A percentile compares a stretch with the other conserved stretches of the same genome.
Evolutionary conservation across 805 yeast genomes (phyloP).

Genomic region (Candida golubevii): DNA sequence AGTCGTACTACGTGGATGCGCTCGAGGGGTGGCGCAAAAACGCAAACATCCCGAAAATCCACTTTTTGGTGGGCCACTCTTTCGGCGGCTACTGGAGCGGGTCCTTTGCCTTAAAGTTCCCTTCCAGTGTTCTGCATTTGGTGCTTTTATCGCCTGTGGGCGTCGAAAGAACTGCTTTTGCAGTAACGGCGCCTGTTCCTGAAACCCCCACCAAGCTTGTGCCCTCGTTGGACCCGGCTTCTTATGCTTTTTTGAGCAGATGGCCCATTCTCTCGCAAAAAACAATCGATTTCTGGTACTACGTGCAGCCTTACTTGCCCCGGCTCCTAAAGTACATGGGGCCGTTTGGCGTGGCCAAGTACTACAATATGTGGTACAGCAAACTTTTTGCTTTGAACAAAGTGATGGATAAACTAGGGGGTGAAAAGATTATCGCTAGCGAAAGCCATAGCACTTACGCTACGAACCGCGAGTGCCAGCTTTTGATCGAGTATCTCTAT

Average conservation of each 20-base stretch:
- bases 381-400: conserved; percentile 38
- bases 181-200: conserved; percentile 40
- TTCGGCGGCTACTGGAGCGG: conserved; percentile 73
- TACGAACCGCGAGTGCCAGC: conserved; percentile 31
- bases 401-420: conserved; percentile 30
- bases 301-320: conserved; percentile 43
- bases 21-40: conserved; percentile 61
- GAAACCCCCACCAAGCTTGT: not conserved
- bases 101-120: conserved; percentile 57
- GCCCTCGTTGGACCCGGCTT: conserved; percentile 43
- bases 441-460: conserved; percentile 35
- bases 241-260: conserved; percentile 45
- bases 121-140: conserved; percentile 48
- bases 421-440: conserved; percentile 20
- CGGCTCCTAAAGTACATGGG: conserved; percentile 43
- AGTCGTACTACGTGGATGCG: conserved; percentile 52
- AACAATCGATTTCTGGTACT: conserved; percentile 35
- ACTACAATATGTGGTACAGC: conserved; percentile 38
- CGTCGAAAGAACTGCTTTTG: conserved; percentile 62
- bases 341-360: conserved; percentile 36
- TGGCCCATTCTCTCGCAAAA: conserved; percentile 36
- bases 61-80: conserved; percentile 70
- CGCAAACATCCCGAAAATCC: conserved; percentile 47
- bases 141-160: conserved; percentile 75
- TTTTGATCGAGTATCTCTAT: conserved; percentile 39